Conservation (phyloP, 139 green algal genomes). For the Tetradesmus lagerheimii region DNA sequence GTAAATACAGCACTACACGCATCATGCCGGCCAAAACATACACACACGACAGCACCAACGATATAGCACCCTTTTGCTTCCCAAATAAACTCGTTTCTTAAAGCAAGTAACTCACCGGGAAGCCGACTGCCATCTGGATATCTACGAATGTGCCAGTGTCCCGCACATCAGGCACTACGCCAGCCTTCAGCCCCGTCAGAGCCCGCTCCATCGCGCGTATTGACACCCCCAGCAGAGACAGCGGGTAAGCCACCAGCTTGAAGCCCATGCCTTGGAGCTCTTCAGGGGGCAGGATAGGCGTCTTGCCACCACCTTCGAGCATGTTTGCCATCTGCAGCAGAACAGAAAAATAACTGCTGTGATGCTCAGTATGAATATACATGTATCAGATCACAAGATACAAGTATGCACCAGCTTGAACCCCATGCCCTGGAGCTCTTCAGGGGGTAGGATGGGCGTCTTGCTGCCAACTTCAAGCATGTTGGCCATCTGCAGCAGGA, state of each 20-base stretch:
- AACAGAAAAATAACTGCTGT: not conserved
- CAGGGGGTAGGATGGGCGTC: conserved; percentile 89
- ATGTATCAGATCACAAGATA: too few species aligned
- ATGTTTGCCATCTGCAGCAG: conserved; percentile 91
- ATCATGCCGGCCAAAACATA: too few species aligned
- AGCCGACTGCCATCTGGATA: conserved; percentile 80
- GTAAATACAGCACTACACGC: too few species aligned
- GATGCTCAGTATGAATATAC: too few species aligned
- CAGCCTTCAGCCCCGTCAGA: conserved; percentile 56
- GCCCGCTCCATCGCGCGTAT: conserved; percentile 81
- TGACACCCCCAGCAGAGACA: conserved; percentile 86
- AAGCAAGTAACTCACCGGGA: conserved; percentile 67
- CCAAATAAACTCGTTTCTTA: too few species aligned
- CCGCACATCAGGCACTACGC: conserved; percentile 45
- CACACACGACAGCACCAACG: not conserved
- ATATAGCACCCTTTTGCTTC: too few species aligned
- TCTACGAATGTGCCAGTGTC: conserved; percentile 64
- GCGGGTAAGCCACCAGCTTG: conserved; percentile 90
- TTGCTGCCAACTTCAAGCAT: conserved; percentile 97
- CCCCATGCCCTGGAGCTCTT: conserved; percentile 85
- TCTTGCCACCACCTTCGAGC: conserved; percentile 96
- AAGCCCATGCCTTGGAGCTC: conserved; percentile 91
- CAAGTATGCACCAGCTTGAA: conserved; percentile 93
- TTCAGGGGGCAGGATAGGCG: conserved; percentile 85
- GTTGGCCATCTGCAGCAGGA: conserved; percentile 85